These are phyloP conservation scores for Ogataea hybrid DNA, from an alignment of 1,139 yeast species.

Conservation along the genomic window DNA sequence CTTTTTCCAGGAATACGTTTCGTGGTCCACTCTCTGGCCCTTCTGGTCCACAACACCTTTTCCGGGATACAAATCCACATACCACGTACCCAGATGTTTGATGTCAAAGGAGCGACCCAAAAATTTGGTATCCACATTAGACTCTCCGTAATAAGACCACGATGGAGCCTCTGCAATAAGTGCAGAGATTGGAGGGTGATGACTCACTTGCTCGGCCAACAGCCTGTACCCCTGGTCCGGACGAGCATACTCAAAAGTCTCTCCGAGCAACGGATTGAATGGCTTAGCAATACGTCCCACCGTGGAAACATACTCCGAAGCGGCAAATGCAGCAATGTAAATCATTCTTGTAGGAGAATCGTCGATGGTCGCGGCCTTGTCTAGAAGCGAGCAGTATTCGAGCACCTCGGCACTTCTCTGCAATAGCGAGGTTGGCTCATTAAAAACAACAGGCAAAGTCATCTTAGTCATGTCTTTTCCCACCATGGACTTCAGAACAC, in stretches of 20 bases:
- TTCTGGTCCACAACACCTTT: conserved; percentile 44
- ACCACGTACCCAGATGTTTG: conserved; percentile 92
- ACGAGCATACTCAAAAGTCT: conserved; percentile 87
- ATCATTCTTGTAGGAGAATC: conserved; percentile 83
- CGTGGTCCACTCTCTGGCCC: conserved; percentile 49
- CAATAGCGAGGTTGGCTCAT: conserved; percentile 89
- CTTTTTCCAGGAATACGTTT: conserved; percentile 87
- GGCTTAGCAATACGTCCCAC: conserved; percentile 94
- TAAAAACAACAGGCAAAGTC: conserved; percentile 94
- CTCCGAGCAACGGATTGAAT: conserved; percentile 92
- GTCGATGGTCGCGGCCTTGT: conserved; percentile 67
- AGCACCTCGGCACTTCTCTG: conserved; percentile 96
- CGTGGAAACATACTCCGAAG: conserved; percentile 91
- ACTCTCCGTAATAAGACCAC: conserved; percentile 97
- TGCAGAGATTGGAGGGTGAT: conserved; percentile 97
- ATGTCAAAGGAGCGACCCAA: conserved; percentile 92
- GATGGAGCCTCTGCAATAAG: conserved; percentile 80
- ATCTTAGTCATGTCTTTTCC: conserved; percentile 98
- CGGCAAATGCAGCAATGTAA: conserved; percentile 91
- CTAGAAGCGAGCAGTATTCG: conserved; percentile 78
- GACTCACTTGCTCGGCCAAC: conserved; percentile 79
- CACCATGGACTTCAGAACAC: conserved; percentile 87
- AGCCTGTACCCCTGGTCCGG: conserved; percentile 85
- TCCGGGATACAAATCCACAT: conserved; percentile 78
- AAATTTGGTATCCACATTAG: conserved; percentile 86